Conservation (phyloP, 1,284 basidiomycete species). For the Athelia sp. region DNA sequence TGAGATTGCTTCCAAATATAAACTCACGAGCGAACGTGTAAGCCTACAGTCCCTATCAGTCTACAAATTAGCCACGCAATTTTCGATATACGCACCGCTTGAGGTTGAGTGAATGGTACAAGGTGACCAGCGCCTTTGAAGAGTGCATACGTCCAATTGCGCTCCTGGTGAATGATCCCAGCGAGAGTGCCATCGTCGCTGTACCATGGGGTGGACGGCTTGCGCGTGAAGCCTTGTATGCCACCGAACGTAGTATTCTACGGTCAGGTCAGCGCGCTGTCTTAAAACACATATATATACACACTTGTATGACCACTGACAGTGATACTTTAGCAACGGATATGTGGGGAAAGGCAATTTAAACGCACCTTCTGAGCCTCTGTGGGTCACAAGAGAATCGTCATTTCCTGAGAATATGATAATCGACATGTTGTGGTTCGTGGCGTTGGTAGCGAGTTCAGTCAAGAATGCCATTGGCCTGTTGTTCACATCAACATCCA, state of each 20-base stretch:
- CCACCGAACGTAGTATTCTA: slow-evolving; percentile 75
- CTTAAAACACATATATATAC: slow-evolving; percentile 1
- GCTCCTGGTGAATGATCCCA: slow-evolving; percentile 69
- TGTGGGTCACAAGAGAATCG: slow-evolving; percentile 59
- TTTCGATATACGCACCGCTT: too few relatives aligned
- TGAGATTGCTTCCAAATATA: slow-evolving; percentile 47
- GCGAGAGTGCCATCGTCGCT: slow-evolving; percentile 54
- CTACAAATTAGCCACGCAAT: too few relatives aligned
- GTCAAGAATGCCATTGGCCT: slow-evolving; percentile 62
- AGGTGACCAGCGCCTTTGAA: slow-evolving; percentile 56
- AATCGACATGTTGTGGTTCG: slow-evolving; percentile 42
- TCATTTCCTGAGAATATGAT: slow-evolving; percentile 66
- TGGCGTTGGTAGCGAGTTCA: slow-evolving; percentile 60
- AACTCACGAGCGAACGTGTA: slow-evolving; percentile 53
- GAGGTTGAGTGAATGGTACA: slow-evolving; percentile 43
- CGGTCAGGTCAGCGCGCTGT: background rate
- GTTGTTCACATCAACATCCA: slow-evolving; percentile 9
- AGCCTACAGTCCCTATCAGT: too few relatives aligned
- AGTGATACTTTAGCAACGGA: slow-evolving; percentile 8
- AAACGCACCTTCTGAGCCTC: slow-evolving; percentile 52
- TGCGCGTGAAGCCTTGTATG: slow-evolving; percentile 63
- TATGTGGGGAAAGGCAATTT: background rate
- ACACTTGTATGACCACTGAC: slow-evolving; percentile 59
- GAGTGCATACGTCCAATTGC: slow-evolving; percentile 61
- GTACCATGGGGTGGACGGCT: slow-evolving; percentile 61